These are phyloP conservation scores for Dactylis glomerata DNA, from an alignment of 176 grass and related monocot genomes.

Conservation along the genomic window DNA sequence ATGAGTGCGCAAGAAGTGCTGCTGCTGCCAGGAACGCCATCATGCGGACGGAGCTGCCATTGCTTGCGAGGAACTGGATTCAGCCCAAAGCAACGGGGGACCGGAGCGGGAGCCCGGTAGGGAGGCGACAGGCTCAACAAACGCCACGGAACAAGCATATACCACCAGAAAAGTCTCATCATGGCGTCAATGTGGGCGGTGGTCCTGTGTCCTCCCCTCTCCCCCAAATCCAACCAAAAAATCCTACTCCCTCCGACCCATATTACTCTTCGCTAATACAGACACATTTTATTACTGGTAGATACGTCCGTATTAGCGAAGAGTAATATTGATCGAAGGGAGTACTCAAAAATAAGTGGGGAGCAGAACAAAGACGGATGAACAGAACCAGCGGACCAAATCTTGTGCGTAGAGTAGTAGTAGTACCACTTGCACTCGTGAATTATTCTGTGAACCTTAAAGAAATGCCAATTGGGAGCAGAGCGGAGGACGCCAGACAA, in stretches of 20 bases:
- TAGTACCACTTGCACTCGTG: background rate
- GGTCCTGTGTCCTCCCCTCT: conserved; percentile 29
- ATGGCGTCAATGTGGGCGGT: conserved; percentile 35
- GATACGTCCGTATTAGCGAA: too few relatives aligned
- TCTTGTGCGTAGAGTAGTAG: conserved; percentile 6
- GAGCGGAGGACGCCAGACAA: background rate
- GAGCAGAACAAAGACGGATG: background rate
- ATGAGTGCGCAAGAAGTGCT: background rate
- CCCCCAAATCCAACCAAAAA: background rate
- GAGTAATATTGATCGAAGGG: too few relatives aligned
- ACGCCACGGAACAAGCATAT: conserved; percentile 23
- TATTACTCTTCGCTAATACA: too few relatives aligned
- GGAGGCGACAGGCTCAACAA: conserved; percentile 27
- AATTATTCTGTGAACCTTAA: conserved; percentile 29
- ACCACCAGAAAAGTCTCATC: conserved; percentile 28
- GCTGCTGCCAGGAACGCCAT: background rate
- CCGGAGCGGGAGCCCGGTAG: background rate
- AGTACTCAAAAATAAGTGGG: background rate
- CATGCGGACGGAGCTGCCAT: background rate
- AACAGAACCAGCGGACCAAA: conserved; percentile 25
- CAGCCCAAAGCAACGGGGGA: conserved; percentile 8
- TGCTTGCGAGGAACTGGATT: conserved; percentile 44
- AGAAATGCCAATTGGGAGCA: conserved; percentile 7
- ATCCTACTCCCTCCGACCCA: too few relatives aligned
- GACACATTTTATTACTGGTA: too few relatives aligned